Conservation (phyloP, 768 basidiomycete genomes). For the Postia placenta region DNA sequence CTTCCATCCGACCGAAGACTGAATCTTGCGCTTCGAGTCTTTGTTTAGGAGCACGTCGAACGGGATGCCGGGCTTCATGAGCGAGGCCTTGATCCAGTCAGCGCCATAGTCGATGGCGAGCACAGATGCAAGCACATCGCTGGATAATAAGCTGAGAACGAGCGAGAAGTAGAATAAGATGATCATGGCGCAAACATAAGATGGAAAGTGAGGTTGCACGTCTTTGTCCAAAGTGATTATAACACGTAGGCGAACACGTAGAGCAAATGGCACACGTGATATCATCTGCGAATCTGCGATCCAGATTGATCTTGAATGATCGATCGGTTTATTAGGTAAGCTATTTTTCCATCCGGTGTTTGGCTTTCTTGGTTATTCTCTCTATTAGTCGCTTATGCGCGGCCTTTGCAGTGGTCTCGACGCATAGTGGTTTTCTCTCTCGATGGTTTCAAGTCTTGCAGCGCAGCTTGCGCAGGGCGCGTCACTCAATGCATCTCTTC, state of each 20-base stretch:
- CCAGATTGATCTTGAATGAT: neutral
- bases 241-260: too few species aligned
- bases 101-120: constrained; percentile 98
- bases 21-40: constrained; percentile 95
- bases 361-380: too few species aligned
- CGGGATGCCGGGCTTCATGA: constrained; percentile 44
- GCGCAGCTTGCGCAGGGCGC: constrained; percentile 72
- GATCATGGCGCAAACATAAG: neutral
- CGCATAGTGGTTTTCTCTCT: neutral
- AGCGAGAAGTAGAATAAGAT: neutral
- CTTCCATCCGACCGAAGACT: constrained; percentile 88
- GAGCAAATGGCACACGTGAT: constrained; percentile 2
- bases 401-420: too few species aligned
- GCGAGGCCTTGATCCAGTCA: constrained; percentile 94
- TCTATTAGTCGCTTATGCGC: too few species aligned
- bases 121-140: constrained; percentile 51
- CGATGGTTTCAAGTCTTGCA: constrained; percentile 70
- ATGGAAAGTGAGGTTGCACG: neutral
- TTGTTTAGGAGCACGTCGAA: constrained; percentile 96
- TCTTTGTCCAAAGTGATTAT: too few species aligned
- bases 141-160: constrained; percentile 14
- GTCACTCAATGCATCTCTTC: constrained; percentile 71
- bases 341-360: neutral
- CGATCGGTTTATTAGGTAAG: neutral
- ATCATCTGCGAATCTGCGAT: neutral